Base-by-base conservation (phyloP, 208 protist species). In the Leishmania martiniquensis region DNA sequence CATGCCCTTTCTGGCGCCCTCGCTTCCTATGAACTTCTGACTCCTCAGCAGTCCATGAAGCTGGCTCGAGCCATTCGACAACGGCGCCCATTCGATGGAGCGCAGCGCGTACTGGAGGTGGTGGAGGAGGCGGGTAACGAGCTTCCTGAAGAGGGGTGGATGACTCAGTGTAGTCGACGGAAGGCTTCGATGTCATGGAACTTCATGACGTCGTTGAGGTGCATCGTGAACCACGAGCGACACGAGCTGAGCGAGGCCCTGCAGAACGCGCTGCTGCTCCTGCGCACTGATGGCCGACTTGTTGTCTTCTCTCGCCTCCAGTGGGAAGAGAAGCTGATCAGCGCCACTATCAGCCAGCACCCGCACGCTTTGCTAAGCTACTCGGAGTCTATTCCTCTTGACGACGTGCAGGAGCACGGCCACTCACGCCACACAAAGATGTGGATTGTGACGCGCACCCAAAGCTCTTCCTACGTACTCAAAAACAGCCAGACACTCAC, bases 321-420 rank as follows among this genome's bases (percentile, higher is more conserved):
- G 5, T 97, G 94, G 92, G 94, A 97, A 86, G 91, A 94, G 75
- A 83, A 87, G n/a, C 78, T 97, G 45, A 85, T 97, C 37, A 66
- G 76, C 4, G 74, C 74, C n/a, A 78, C 84, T 4, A 80, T 96
- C 52, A 76, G 88, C 3, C 81, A 83, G 45, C 94, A 97, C 73
- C 94, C 94, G 37, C 86, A 97, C 69, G 94, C 87, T 6, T 49
- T 96, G 54, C 84, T 96, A n/a, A 87, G 82, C 73, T 97, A 97
- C 81, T 86, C 52, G 12, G 92, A 96, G 65, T 57, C 77, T 13
- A 79, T 97, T 15, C 65, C 83, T n/a, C 66, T 88, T 7, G 82
- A 94, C 2, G 91, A 95, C 10, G 86, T 96, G 39, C 80, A 89
- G 66, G 72, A 84, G 37, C 74, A 91, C 76, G 92, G 89, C 0